Evolutionary conservation across 148 eudicot genomes (phyloP).

Genomic region (Hydrangea macrophylla): DNA sequence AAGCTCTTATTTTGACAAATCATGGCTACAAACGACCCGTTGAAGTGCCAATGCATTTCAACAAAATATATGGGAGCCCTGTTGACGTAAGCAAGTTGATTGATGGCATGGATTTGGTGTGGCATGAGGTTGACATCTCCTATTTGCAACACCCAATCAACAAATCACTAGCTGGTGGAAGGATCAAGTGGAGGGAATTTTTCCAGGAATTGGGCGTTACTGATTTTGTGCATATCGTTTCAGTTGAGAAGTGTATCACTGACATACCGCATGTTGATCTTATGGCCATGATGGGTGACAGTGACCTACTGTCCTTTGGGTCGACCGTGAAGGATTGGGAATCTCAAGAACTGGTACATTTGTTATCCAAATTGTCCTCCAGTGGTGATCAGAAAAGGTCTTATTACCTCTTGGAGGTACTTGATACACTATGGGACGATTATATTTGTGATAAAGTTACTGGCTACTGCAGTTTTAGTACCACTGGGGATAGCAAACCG

Average conservation of each 20-base stretch:
- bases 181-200: slow-evolving; percentile 69
- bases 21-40: slow-evolving; percentile 54
- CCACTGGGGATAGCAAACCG: slow-evolving; percentile 32
- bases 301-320: slow-evolving; percentile 33
- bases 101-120: slow-evolving; percentile 47
- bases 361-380: slow-evolving; percentile 54
- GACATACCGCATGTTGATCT: slow-evolving; percentile 37
- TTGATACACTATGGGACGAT: slow-evolving; percentile 79
- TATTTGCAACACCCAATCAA: slow-evolving; percentile 65
- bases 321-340: slow-evolving; percentile 76
- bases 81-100: slow-evolving; percentile 54
- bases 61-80: slow-evolving; percentile 60
- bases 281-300: slow-evolving; percentile 32
- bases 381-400: slow-evolving; percentile 44
- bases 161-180: slow-evolving; percentile 45
- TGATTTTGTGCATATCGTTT: slow-evolving; percentile 69
- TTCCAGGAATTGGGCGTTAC: slow-evolving; percentile 73
- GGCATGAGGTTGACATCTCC: slow-evolving; percentile 68
- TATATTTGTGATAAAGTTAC: slow-evolving; percentile 57
- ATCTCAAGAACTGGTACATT: slow-evolving; percentile 59
- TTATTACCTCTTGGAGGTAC: slow-evolving; percentile 62
- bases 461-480: slow-evolving; percentile 33
- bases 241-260: slow-evolving; percentile 47
- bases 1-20: slow-evolving; percentile 74
- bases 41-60: slow-evolving; percentile 74